These are phyloP conservation scores for Rhodotorula sp. DNA, from an alignment of 1,284 basidiomycete species.

Conservation along the genomic window DNA sequence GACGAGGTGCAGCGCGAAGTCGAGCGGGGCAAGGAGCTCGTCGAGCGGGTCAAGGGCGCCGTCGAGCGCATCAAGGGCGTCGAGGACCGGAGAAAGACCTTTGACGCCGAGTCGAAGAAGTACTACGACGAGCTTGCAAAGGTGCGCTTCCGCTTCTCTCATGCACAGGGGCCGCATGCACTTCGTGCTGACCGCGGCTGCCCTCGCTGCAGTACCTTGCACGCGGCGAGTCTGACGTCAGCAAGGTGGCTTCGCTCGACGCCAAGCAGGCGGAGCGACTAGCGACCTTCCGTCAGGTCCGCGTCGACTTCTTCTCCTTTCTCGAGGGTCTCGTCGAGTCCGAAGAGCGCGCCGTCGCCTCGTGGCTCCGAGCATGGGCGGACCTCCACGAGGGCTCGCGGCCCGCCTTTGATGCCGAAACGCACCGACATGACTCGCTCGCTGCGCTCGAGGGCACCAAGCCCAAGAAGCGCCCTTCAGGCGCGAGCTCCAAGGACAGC, in stretches of 20 bases:
- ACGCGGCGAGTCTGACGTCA: conserved; percentile 53
- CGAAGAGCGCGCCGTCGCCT: conserved; percentile 48
- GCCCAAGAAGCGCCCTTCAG: not conserved
- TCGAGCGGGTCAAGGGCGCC: conserved; percentile 31
- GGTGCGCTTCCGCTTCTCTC: conserved; percentile 17
- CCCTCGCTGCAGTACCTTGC: conserved; percentile 36
- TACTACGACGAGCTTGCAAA: conserved; percentile 43
- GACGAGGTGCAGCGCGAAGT: conserved; percentile 11
- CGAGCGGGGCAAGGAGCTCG: conserved; percentile 26
- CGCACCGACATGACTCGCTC: not conserved
- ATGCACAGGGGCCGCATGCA: no score
- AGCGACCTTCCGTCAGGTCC: conserved; percentile 53
- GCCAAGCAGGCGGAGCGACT: conserved; percentile 47
- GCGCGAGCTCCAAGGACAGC: not conserved
- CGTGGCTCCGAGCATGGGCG: conserved; percentile 34
- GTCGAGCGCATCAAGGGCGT: conserved; percentile 39
- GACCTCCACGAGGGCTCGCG: not conserved
- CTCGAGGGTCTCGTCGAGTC: conserved; percentile 49
- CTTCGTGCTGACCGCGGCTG: not conserved
- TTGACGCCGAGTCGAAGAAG: conserved; percentile 40
- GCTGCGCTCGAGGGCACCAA: conserved; percentile 1
- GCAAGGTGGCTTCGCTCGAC: conserved; percentile 56
- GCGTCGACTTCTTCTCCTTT: conserved; percentile 53
- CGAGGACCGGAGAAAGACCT: conserved; percentile 36
- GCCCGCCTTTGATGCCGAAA: not conserved